phyloP scores from a whole-genome alignment of 345 rosid species.

The Arabis hirsuta region DNA sequence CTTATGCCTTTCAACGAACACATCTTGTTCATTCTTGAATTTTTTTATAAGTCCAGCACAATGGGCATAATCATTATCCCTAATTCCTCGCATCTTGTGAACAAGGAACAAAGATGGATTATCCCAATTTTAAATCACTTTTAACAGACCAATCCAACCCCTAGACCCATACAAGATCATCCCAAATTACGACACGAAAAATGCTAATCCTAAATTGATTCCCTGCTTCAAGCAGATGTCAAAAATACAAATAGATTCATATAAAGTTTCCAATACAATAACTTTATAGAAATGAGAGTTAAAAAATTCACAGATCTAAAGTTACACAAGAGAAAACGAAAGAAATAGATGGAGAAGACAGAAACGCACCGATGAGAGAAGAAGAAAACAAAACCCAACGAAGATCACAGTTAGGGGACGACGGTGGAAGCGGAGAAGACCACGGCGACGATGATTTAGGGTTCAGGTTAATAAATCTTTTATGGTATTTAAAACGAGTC shows the following conservation, averaged over 20 bases:
- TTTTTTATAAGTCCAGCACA: background rate
- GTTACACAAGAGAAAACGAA: background rate
- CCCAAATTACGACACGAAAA: background rate
- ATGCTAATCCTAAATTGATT: background rate
- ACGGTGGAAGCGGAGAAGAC: constrained; percentile 35
- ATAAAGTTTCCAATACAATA: background rate
- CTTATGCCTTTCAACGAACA: too few relatives aligned
- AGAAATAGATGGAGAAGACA: background rate
- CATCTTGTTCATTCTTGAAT: too few relatives aligned
- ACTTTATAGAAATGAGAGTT: background rate
- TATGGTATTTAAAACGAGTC: constrained; percentile 1
- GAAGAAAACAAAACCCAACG: background rate
- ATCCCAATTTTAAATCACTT: background rate
- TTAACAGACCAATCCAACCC: too few relatives aligned
- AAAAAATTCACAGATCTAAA: background rate
- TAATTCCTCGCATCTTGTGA: background rate
- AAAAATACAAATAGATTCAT: background rate
- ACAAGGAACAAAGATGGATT: background rate
- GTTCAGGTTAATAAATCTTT: constrained; percentile 10
- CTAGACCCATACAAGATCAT: background rate
- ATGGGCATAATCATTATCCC: background rate
- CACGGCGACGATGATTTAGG: constrained; percentile 39
- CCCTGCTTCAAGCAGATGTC: background rate
- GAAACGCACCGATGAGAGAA: constrained; percentile 21
- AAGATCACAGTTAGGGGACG: background rate